These are phyloP conservation scores for Myxozyma kluyveri DNA, from an alignment of 805 yeast genomes.

Conservation along the genomic window DNA sequence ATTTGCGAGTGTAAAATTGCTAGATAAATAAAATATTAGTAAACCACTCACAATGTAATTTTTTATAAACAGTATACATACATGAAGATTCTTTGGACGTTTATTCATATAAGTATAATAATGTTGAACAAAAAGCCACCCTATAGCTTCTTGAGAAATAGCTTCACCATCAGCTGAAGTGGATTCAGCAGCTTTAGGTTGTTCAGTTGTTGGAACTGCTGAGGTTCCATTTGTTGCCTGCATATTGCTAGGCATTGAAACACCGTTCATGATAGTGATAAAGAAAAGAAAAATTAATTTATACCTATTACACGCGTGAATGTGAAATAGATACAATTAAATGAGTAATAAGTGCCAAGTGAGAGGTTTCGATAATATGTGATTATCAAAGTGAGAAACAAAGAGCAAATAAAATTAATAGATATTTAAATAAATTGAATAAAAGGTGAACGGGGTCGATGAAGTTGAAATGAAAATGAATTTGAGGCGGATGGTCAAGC, in stretches of 20 bases:
- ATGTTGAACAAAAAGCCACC: constrained; percentile 43
- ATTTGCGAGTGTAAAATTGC: constrained; percentile 39
- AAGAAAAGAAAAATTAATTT: not conserved
- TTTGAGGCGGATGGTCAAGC: no score
- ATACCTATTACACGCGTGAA: no score
- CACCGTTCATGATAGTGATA: constrained; percentile 7
- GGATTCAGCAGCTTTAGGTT: not conserved
- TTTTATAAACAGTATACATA: constrained; percentile 10
- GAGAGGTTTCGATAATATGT: no score
- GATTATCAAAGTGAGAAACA: no score
- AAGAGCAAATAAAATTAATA: no score
- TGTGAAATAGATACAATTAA: no score
- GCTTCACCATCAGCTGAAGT: constrained; percentile 5
- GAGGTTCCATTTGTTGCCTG: not conserved
- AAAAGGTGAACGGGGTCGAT: no score
- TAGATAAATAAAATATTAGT: constrained; percentile 1
- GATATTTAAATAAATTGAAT: no score
- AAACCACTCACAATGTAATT: not conserved
- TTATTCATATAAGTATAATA: constrained; percentile 41
- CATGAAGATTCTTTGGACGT: constrained; percentile 37
- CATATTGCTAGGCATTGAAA: not conserved
- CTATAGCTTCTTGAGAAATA: constrained; percentile 35
- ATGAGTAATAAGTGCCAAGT: no score
- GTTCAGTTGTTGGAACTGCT: not conserved
- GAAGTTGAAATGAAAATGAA: no score